phyloP scores from a whole-genome alignment of 352 stramenopile species.

The Phytophthora brassicae region DNA sequence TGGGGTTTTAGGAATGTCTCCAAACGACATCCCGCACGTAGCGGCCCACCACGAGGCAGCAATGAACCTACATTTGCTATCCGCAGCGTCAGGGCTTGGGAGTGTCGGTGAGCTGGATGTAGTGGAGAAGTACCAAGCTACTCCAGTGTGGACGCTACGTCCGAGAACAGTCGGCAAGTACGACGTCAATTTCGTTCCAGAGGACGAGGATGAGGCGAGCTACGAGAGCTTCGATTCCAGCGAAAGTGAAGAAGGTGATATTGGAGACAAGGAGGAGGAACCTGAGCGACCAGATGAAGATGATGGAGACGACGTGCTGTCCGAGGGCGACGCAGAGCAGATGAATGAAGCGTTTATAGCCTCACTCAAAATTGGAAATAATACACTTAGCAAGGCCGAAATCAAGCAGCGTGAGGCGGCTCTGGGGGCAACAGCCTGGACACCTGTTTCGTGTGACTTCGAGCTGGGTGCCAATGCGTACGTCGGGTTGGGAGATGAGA shows the following conservation, averaged over 20 bases:
- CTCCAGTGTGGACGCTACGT: not conserved
- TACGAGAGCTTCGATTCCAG: not conserved
- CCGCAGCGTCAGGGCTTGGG: not conserved
- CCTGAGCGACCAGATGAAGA: too few relatives aligned
- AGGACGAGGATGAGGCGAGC: not conserved
- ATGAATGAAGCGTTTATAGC: not conserved
- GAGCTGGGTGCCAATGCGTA: too few relatives aligned
- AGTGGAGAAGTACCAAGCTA: not conserved
- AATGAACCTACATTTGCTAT: not conserved
- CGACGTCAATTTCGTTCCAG: slow-evolving; percentile 1
- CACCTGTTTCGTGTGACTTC: not conserved
- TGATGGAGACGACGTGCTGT: not conserved
- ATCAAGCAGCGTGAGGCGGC: not conserved
- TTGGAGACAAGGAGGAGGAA: not conserved
- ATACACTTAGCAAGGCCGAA: not conserved
- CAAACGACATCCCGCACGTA: not conserved
- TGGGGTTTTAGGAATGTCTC: slow-evolving; percentile 5
- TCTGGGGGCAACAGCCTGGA: not conserved
- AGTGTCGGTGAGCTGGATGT: too few relatives aligned
- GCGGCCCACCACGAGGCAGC: not conserved
- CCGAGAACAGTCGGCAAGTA: not conserved
- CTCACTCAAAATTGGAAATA: not conserved
- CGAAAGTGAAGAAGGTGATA: not conserved
- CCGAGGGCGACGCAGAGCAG: not conserved
- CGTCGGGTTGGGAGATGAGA: too few relatives aligned